Evolutionary conservation across 768 basidiomycete genomes (phyloP).

Genomic region (Tricholoma sp.): DNA sequence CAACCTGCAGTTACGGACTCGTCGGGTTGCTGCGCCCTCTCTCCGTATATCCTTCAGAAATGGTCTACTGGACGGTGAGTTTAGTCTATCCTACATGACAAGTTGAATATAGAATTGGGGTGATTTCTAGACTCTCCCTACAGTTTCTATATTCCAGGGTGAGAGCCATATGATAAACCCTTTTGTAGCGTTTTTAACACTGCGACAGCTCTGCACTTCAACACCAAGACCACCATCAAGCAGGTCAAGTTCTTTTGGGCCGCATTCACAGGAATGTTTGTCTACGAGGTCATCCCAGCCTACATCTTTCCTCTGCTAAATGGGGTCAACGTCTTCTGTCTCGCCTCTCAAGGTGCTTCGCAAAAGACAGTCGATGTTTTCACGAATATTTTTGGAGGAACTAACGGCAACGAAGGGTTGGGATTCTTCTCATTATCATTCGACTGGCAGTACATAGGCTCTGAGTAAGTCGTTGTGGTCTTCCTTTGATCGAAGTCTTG

Average conservation of each 20-base stretch:
- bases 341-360: constrained; percentile 47
- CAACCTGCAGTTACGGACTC: constrained; percentile 43
- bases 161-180: neutral
- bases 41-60: constrained; percentile 57
- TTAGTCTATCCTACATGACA: neutral
- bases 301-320: constrained; percentile 63
- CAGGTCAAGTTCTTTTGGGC: constrained; percentile 49
- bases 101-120: neutral
- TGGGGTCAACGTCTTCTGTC: constrained; percentile 55
- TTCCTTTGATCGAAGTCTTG: neutral
- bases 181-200: neutral
- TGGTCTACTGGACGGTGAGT: constrained; percentile 56
- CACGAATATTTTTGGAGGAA: constrained; percentile 64
- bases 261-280: constrained; percentile 46
- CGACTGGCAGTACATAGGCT: constrained; percentile 65
- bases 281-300: constrained; percentile 47
- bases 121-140: constrained; percentile 42
- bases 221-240: constrained; percentile 37
- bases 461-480: constrained; percentile 21
- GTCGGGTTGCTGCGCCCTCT: constrained; percentile 55
- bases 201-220: constrained; percentile 43
- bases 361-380: constrained; percentile 41
- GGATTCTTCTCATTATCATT: constrained; percentile 57
- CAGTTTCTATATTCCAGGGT: constrained; percentile 59
- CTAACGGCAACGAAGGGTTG: constrained; percentile 62